phyloP scores from a whole-genome alignment of 371 early-diverging fungal genomes.

The Mortierella polycephala region DNA sequence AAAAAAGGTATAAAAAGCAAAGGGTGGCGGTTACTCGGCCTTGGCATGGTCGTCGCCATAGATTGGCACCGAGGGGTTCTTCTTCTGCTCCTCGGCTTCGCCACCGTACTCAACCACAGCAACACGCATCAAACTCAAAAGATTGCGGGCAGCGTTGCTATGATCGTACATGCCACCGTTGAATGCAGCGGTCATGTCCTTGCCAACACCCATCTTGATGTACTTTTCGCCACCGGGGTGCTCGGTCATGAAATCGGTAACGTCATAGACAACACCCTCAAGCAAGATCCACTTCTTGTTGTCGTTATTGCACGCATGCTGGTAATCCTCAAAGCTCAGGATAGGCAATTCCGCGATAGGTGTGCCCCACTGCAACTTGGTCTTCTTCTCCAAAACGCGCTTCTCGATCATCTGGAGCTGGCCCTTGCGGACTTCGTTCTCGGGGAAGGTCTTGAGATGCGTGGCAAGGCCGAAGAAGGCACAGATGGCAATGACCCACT shows the following conservation, averaged over 20 bases:
- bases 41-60: conserved; percentile 48
- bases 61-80: conserved; percentile 49
- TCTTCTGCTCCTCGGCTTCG: conserved; percentile 62
- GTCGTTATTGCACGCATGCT: conserved; percentile 71
- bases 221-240: conserved; percentile 88
- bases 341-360: conserved; percentile 79
- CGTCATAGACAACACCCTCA: conserved; percentile 92
- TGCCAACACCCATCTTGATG: conserved; percentile 55
- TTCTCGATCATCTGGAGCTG: conserved; percentile 87
- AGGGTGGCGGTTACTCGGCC: conserved; percentile 20
- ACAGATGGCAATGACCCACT: conserved; percentile 87
- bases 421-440: conserved; percentile 92
- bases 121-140: conserved; percentile 78
- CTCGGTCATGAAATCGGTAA: conserved; percentile 86
- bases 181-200: conserved; percentile 89
- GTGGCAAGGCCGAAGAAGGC: conserved; percentile 84
- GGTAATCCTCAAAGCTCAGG: conserved; percentile 82
- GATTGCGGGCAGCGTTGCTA: conserved; percentile 85
- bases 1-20: neutral
- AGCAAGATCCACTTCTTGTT: conserved; percentile 89
- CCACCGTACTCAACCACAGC: conserved; percentile 71
- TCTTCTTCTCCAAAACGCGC: conserved; percentile 75
- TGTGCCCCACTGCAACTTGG: conserved; percentile 81
- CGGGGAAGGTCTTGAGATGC: conserved; percentile 90
- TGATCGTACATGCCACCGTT: conserved; percentile 92